A percentile compares a stretch with the other conserved stretches of the same genome.
Conservation (phyloP, 192 early-diverging fungal species). For the Backusella mclennaniae region DNA sequence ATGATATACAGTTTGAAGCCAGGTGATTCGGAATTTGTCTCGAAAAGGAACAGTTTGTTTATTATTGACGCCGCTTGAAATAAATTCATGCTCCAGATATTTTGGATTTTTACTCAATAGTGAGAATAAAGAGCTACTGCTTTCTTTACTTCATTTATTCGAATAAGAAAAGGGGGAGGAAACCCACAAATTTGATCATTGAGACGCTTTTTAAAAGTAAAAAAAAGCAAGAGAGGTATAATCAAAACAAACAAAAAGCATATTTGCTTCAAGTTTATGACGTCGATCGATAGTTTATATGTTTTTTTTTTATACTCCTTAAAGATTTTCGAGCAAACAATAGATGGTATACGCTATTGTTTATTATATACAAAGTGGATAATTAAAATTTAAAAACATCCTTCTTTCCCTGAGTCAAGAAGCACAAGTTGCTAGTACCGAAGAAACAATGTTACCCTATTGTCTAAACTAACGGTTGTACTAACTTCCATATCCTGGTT, state of each 20-base stretch:
- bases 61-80: too few species aligned
- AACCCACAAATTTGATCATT: too few species aligned
- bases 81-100: background rate
- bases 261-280: background rate
- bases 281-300: background rate
- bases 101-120: background rate
- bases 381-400: background rate
- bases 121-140: background rate
- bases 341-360: background rate
- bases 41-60: background rate
- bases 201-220: too few species aligned
- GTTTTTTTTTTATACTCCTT: background rate
- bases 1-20: background rate
- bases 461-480: background rate
- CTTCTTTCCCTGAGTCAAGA: background rate
- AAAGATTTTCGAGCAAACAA: background rate
- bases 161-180: background rate
- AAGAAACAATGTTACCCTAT: background rate
- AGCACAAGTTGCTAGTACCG: background rate
- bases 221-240: too few species aligned
- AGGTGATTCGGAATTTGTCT: background rate
- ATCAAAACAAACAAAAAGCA: background rate
- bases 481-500: constrained; percentile 64
- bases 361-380: background rate
- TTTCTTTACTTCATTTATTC: background rate